Percentiles rank a stretch among this genome's conserved stretches.
phyloP scores from a whole-genome alignment of 2,329 filamentous ascomycete species.

The Byssothecium circinans region DNA sequence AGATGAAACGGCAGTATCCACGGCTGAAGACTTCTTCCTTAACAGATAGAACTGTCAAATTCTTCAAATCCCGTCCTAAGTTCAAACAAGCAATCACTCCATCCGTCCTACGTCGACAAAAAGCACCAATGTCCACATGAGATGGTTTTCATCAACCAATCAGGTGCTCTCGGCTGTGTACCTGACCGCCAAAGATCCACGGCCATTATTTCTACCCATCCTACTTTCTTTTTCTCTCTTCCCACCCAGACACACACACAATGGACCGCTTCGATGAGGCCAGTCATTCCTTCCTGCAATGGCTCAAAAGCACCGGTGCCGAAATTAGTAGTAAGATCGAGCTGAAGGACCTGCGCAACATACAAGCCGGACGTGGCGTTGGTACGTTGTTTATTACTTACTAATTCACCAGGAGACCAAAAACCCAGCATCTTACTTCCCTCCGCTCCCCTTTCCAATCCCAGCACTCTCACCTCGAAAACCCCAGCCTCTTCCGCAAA shows the following conservation, averaged over 20 bases:
- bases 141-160: constrained; percentile 8
- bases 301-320: constrained; percentile 58
- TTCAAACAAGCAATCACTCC: not conserved
- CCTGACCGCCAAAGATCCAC: constrained; percentile 16
- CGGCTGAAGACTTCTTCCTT: not conserved
- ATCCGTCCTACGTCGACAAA: not conserved
- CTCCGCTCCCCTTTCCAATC: not conserved
- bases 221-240: constrained; percentile 1
- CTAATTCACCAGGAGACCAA: constrained; percentile 3
- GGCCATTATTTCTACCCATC: constrained; percentile 10
- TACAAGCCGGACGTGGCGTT: constrained; percentile 63
- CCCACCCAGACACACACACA: not conserved
- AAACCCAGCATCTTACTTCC: constrained; percentile 1
- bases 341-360: constrained; percentile 59
- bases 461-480: not conserved
- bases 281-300: constrained; percentile 58
- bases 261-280: constrained; percentile 45
- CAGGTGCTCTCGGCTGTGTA: constrained; percentile 14
- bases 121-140: not conserved
- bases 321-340: constrained; percentile 60
- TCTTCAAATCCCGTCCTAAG: too few relatives aligned
- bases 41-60: too few relatives aligned
- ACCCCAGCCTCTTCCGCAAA: not conserved
- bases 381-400: constrained; percentile 50
- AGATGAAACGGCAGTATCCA: not conserved